A percentile compares a stretch with the other conserved stretches of the same genome.
These are phyloP conservation scores for Brassica juncea DNA, from an alignment of 345 rosid genomes.

Conservation along the genomic window DNA sequence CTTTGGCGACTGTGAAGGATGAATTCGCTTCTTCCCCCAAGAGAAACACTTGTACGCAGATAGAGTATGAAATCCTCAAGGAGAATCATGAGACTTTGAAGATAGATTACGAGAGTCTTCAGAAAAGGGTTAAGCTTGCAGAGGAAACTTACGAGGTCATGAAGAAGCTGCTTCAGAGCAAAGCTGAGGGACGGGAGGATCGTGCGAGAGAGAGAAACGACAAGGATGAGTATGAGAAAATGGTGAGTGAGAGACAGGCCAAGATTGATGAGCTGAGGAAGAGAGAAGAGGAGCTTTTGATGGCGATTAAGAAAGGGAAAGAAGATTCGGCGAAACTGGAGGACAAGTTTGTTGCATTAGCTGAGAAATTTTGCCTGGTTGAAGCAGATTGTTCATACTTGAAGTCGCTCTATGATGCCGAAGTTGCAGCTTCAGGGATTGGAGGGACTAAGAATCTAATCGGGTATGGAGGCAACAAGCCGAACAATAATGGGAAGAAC, in stretches of 20 bases:
- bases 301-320: not conserved
- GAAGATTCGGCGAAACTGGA: not conserved
- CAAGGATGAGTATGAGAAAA: not conserved
- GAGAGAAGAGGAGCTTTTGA: not conserved
- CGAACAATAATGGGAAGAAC: not conserved
- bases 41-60: not conserved
- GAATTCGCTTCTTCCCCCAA: not conserved
- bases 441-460: constrained; percentile 1
- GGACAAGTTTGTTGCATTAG: constrained; percentile 8
- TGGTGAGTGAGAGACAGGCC: not conserved
- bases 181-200: not conserved
- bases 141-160: not conserved
- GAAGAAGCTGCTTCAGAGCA: not conserved
- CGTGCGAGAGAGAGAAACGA: not conserved
- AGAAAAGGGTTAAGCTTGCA: not conserved
- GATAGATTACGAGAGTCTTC: not conserved
- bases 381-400: not conserved
- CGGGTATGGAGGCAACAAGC: not conserved
- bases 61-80: constrained; percentile 9
- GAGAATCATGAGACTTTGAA: constrained; percentile 20
- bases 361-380: not conserved
- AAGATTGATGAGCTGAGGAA: not conserved
- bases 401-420: constrained; percentile 16
- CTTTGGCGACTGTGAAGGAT: not conserved
- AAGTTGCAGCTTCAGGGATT: constrained; percentile 1